Conservation (phyloP, 805 yeast genomes). For the Suhomyces sp. region DNA sequence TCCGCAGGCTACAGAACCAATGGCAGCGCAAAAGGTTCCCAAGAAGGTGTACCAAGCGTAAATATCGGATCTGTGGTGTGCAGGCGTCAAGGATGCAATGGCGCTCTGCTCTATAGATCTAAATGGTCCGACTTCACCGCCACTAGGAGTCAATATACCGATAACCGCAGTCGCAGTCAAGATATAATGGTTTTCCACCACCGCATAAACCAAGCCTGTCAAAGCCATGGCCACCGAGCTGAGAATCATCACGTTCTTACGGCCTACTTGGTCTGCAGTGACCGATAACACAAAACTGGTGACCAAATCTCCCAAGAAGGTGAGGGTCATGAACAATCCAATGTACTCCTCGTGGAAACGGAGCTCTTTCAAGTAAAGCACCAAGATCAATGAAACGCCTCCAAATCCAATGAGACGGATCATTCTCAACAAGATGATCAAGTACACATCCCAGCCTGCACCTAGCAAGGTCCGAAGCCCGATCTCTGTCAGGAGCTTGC, state of each 20-base stretch:
- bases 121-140: conserved; percentile 59
- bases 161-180: conserved; percentile 39
- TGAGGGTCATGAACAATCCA: conserved; percentile 48
- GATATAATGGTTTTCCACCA: conserved; percentile 28
- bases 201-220: conserved; percentile 42
- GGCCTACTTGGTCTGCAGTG: conserved; percentile 47
- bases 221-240: conserved; percentile 42
- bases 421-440: conserved; percentile 31
- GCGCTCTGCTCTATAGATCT: conserved; percentile 55
- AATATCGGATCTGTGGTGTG: conserved; percentile 47
- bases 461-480: conserved; percentile 30
- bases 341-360: conserved; percentile 41
- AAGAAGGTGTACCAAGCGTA: conserved; percentile 56
- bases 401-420: conserved; percentile 37
- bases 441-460: conserved; percentile 31
- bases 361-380: conserved; percentile 41
- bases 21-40: conserved; percentile 46
- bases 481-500: conserved; percentile 26
- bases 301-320: conserved; percentile 50
- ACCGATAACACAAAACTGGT: conserved; percentile 46
- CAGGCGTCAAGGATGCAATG: conserved; percentile 44
- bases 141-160: conserved; percentile 58
- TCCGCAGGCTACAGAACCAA: conserved; percentile 46
- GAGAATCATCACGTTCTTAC: conserved; percentile 36
- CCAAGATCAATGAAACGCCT: conserved; percentile 39